A percentile compares a stretch with the other conserved stretches of the same genome.
These are phyloP conservation scores for Penicillium turbatum DNA, from an alignment of 495 filamentous ascomycete genomes.

Conservation along the genomic window DNA sequence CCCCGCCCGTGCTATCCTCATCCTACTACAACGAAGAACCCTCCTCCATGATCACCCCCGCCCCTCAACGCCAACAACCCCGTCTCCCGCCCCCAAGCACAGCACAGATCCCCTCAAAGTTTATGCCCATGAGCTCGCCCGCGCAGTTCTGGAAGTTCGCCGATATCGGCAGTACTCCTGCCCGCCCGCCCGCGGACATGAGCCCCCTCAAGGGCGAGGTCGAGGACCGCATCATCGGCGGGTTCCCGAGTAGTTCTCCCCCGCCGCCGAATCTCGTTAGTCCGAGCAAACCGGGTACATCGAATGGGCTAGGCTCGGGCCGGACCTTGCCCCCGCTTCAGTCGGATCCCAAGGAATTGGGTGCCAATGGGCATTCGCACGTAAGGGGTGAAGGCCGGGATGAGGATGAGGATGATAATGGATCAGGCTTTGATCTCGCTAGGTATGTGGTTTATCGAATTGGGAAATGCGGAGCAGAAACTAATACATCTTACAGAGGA, in stretches of 20 bases:
- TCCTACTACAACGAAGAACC: conserved; percentile 54
- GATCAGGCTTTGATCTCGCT: conserved; percentile 61
- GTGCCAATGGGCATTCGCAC: conserved; percentile 1
- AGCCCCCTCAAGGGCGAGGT: conserved; percentile 55
- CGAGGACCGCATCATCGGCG: conserved; percentile 39
- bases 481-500: conserved; percentile 47
- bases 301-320: conserved; percentile 33
- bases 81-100: conserved; percentile 84
- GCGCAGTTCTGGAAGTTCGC: conserved; percentile 96
- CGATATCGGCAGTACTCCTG: conserved; percentile 69
- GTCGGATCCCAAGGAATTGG: conserved; percentile 21
- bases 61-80: conserved; percentile 77
- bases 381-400: conserved; percentile 24
- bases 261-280: conserved; percentile 49
- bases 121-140: conserved; percentile 90
- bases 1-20: conserved; percentile 68
- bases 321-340: conserved; percentile 37
- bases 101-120: conserved; percentile 83
- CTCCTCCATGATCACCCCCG: conserved; percentile 74
- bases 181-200: conserved; percentile 56
- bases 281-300: conserved; percentile 43
- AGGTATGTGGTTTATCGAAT: conserved; percentile 44
- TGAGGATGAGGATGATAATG: conserved; percentile 51
- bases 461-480: not conserved
- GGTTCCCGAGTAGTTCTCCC: conserved; percentile 65